Evolutionary conservation across 805 yeast species (phyloP), one percentile per base, ranked within the genome.

Genomic region (Limtongozyma cylindracea): DNA sequence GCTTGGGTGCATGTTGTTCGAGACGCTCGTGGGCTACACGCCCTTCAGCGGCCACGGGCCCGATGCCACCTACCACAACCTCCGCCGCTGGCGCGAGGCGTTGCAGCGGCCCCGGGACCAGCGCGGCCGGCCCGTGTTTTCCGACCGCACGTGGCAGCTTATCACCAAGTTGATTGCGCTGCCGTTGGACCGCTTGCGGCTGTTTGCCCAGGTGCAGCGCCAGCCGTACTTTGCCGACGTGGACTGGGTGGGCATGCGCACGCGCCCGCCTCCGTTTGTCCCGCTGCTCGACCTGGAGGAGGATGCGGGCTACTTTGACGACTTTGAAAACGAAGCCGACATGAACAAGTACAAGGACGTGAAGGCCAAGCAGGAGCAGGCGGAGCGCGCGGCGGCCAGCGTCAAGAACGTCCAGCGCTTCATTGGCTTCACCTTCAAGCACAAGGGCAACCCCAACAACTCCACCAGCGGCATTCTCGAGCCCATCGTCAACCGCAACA

Each of bases 241-340:
- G 14, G 24, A 25, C 3, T 84, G 91, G 70, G 62, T 56, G 5
- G 47, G 47, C 8, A 44, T 88, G 31, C 59, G 94, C 37, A 48
- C 44, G 16, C 57, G 66, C 28, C 57, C 69, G 12, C 95, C 99
- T 4, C 99, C 99, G 17, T 88, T 88, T 43, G 74, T 88, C 11
- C 99, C 99, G 3, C 94, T 91, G 35, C 56, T 88, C 30, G 96
- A 88, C 39, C 76, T 80, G 28, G 99, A 88, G 37, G 88, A 80
- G 29, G 99, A 88, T 47, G 96, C 96, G 0, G 99, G 99, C 2
- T 88, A 88, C 47, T 88, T 88, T 41, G 99, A 88, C 47, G 98
- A 88, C 44, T 88, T 88, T 43, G 77, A 77, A 27, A 88, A 80
- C 43, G 96, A 84, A 41, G 80, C 74, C 21, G 92, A 84, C 42